These are phyloP conservation scores for Calycina marina DNA, from an alignment of 2,329 filamentous ascomycete species.

Conservation along the genomic window DNA sequence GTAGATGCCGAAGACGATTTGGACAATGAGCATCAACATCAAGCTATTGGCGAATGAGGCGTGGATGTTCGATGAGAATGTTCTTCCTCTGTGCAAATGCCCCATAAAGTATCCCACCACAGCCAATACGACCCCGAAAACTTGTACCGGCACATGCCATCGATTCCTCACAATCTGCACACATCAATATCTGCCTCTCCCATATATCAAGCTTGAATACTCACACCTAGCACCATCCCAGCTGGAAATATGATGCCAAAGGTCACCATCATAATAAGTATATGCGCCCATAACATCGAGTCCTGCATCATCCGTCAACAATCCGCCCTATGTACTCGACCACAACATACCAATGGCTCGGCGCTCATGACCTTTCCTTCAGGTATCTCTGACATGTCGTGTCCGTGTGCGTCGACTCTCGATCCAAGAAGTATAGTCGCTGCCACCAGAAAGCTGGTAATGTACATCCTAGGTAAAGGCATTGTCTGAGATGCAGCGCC, in stretches of 20 bases:
- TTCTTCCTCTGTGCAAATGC: conserved; percentile 76
- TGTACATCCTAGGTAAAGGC: too few species aligned
- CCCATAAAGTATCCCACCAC: conserved; percentile 82
- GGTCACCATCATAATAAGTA: conserved; percentile 70
- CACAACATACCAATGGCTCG: conserved; percentile 34
- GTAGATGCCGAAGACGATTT: conserved; percentile 73
- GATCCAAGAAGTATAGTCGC: conserved; percentile 11
- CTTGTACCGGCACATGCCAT: conserved; percentile 88
- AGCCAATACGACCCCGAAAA: conserved; percentile 58
- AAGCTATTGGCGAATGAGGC: conserved; percentile 64
- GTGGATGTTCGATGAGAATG: conserved; percentile 74
- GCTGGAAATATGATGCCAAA: conserved; percentile 88
- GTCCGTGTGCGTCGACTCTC: conserved; percentile 20
- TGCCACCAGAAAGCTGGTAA: too few species aligned
- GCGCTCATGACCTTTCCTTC: conserved; percentile 55
- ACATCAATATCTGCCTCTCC: too few species aligned
- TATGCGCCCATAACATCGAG: conserved; percentile 82
- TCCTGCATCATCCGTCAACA: conserved; percentile 39
- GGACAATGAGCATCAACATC: conserved; percentile 63
- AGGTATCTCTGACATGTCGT: conserved; percentile 42
- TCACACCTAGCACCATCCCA: conserved; percentile 87
- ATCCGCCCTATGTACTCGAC: not conserved
- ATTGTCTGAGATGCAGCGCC: too few species aligned
- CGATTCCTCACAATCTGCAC: conserved; percentile 71
- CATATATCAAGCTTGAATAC: too few species aligned